Conservation (phyloP, 2,329 filamentous ascomycete genomes). For the Aspergillus sp. region DNA sequence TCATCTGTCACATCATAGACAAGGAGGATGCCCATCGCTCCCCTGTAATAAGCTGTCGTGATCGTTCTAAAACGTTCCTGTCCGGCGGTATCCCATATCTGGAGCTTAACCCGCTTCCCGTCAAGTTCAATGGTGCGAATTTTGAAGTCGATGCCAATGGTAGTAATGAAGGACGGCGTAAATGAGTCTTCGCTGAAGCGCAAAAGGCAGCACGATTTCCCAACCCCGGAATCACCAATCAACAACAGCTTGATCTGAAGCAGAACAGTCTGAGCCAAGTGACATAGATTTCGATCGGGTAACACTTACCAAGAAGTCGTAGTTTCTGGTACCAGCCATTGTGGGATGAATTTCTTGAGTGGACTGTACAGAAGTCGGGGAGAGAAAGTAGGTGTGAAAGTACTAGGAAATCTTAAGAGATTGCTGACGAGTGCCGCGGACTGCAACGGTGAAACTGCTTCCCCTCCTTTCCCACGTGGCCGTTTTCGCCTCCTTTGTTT, state of each 20-base stretch:
- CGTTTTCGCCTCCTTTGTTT: not conserved
- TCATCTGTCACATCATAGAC: constrained; percentile 99
- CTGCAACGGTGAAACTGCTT: constrained; percentile 6
- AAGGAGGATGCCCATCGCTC: constrained; percentile 96
- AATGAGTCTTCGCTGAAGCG: constrained; percentile 98
- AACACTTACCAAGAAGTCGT: constrained; percentile 89
- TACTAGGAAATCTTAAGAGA: not conserved
- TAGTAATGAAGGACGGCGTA: constrained; percentile 97
- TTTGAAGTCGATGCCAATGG: constrained; percentile 99
- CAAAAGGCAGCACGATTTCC: constrained; percentile 95
- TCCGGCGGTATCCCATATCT: constrained; percentile 99
- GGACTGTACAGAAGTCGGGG: not conserved
- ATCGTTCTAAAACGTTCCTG: constrained; percentile 99
- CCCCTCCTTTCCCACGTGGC: constrained; percentile 7
- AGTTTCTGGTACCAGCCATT: constrained; percentile 98
- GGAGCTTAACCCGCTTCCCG: constrained; percentile 97
- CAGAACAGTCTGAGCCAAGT: constrained; percentile 26
- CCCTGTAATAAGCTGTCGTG: constrained; percentile 97
- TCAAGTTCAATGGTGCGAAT: constrained; percentile 98
- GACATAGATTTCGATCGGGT: not conserved
- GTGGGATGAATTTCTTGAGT: constrained; percentile 18
- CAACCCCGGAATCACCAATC: constrained; percentile 94
- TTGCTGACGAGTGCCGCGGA: constrained; percentile 2
- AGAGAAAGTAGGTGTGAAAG: not conserved
- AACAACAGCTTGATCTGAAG: constrained; percentile 90